Percentiles rank a stretch among this genome's conserved stretches.
phyloP scores from a whole-genome alignment of 2,329 filamentous ascomycete genomes.

The Penicillium rolfsii region DNA sequence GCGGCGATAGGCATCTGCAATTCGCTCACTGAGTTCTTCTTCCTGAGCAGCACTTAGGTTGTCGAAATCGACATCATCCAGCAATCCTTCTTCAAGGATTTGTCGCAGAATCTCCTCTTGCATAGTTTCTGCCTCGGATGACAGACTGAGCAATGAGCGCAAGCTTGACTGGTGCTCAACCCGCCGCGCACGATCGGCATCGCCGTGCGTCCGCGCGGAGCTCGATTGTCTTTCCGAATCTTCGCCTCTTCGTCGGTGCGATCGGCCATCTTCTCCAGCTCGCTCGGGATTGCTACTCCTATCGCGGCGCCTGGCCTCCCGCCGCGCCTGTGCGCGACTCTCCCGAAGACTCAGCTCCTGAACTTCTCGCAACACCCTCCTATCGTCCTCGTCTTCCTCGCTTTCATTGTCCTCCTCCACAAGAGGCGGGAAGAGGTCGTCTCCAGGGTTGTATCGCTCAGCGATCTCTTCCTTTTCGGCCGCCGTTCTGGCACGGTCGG shows the following conservation, averaged over 20 bases:
- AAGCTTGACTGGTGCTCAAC: slow-evolving; percentile 90
- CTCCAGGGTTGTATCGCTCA: slow-evolving; percentile 76
- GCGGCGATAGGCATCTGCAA: slow-evolving; percentile 83
- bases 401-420: slow-evolving; percentile 47
- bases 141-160: slow-evolving; percentile 78
- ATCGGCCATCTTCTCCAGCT: slow-evolving; percentile 45
- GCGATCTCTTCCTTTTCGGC: slow-evolving; percentile 77
- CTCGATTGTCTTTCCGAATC: slow-evolving; percentile 37
- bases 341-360: slow-evolving; percentile 71
- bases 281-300: slow-evolving; percentile 45
- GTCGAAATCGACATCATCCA: slow-evolving; percentile 86
- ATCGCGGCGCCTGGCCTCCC: slow-evolving; percentile 34
- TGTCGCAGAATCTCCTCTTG: slow-evolving; percentile 87
- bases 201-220: slow-evolving; percentile 25
- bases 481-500: slow-evolving; percentile 69
- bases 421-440: slow-evolving; percentile 72
- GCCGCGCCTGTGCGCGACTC: slow-evolving; percentile 29
- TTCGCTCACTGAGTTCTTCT: slow-evolving; percentile 86
- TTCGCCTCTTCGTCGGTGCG: slow-evolving; percentile 41
- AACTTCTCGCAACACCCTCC: slow-evolving; percentile 70
- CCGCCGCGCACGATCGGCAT: slow-evolving; percentile 54
- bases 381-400: slow-evolving; percentile 61
- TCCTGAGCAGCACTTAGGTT: slow-evolving; percentile 83
- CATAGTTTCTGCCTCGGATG: slow-evolving; percentile 71
- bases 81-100: slow-evolving; percentile 81